Base-by-base conservation (phyloP, 2,329 filamentous ascomycete genomes). In the Arthrobotrys megalospora region DNA sequence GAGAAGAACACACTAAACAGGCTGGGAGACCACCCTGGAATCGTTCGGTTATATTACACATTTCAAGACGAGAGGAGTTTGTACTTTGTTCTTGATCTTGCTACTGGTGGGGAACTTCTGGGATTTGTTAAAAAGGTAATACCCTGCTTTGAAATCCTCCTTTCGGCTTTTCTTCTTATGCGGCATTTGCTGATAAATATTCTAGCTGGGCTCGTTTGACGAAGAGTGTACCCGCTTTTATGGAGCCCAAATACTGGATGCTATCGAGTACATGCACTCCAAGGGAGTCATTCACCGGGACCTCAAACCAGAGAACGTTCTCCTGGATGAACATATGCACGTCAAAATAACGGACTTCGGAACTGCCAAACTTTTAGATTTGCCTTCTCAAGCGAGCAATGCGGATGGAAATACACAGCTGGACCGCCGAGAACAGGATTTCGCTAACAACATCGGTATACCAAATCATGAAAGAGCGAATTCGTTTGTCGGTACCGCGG, bases 311-410 rank as follows among this genome's bases (percentile, higher is more conserved):
- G 96, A 99, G 84, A 99, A 99, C 81, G 94, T 99, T 3, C 88
- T 99, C 6, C 87, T 99, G 43, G 96, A 99, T 84, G 92, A 94
- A 80, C 92, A 97, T 82, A 96, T 97, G 92, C 93, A 98, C 82
- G 91, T 98, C 85, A 99, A 99, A 84, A 97, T 99, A 80, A 99
- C 96, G 6, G 96, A 99, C 85, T 99, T 99, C 83, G 96, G 96
- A 48, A 99, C 96, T 0, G 96, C 96, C n/a, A 98, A 97, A 84
- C 90, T 99, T 79, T 87, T 99, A 53, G 91, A 91, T 63, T 87
- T 64, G 88, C 80, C 88, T 86, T 80, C 84, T 45, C 83, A 83
- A 64, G 21, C 66, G 21, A 66, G 50, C 45, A 77, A 66, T 12
- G 50, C 19, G 85, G 85, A 84, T 84, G 85, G 82, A 84, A 85